Evolutionary conservation across 495 filamentous ascomycete species (phyloP).

Genomic region (Annulohypoxylon nitens): DNA sequence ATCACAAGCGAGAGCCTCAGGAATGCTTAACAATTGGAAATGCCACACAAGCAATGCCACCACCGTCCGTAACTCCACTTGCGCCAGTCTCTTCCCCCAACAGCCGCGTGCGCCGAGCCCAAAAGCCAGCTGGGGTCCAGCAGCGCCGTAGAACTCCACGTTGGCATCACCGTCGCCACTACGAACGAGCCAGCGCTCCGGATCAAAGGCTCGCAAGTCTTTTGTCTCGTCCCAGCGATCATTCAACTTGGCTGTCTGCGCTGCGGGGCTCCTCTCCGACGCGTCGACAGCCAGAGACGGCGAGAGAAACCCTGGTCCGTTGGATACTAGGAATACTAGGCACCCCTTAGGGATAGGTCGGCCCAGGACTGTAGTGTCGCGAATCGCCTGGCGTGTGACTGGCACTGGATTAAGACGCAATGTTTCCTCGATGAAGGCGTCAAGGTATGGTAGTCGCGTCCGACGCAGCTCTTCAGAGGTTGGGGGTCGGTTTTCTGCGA

Average conservation of each 20-base stretch:
- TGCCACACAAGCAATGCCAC: not conserved
- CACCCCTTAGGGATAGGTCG: slow-evolving; percentile 39
- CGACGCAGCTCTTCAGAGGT: not conserved
- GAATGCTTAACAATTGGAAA: not conserved
- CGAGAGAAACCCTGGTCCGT: not conserved
- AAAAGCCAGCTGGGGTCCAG: slow-evolving; percentile 53
- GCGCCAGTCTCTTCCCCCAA: slow-evolving; percentile 25
- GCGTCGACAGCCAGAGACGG: not conserved
- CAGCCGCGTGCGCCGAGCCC: slow-evolving; percentile 52
- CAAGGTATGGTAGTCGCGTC: not conserved
- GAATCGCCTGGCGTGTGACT: not conserved
- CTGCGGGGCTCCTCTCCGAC: not conserved
- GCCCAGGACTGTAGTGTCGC: not conserved
- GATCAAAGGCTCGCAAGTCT: slow-evolving; percentile 48
- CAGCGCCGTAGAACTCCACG: slow-evolving; percentile 45
- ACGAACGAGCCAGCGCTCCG: slow-evolving; percentile 52
- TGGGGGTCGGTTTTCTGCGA: not conserved
- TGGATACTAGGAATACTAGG: slow-evolving; percentile 26
- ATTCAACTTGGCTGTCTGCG: not conserved
- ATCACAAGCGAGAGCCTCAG: not conserved
- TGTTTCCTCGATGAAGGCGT: not conserved
- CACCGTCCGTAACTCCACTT: not conserved
- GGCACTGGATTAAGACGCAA: not conserved
- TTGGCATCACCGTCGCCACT: slow-evolving; percentile 39
- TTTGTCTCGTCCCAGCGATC: not conserved